Evolutionary conservation across 1,284 basidiomycete species (phyloP), one percentile per base, ranked within the genome.

Genomic region (Cryptococcus amylolentus): DNA sequence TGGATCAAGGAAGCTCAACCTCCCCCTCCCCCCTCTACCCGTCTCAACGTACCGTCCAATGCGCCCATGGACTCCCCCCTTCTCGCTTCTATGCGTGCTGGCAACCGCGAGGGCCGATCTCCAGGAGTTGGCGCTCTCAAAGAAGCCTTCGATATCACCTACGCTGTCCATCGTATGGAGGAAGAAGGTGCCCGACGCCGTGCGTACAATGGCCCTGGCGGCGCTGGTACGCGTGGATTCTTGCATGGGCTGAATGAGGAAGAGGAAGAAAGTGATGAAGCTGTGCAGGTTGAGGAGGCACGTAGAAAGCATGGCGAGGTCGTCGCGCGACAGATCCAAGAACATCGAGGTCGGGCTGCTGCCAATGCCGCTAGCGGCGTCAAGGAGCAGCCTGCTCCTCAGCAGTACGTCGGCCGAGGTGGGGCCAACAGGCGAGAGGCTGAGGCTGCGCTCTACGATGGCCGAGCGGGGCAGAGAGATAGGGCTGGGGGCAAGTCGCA

Each of bases 121-220:
- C 96, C 96, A 1, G 94, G 95, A 39, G 77, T 98, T 44, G 86
- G 89, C 0, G 86, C 87, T 0, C 85, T 99, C 77, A 98, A 97
- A 73, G 96, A 98, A 75, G 95, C 96, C 2, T 98, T 99, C 75
- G 96, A 99, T 73, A 88, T 99, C 66, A 97, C 96, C 0, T 98
- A 98, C 75, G 96, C 96, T 12, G 95, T 98, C 0, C 96, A 98
- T 77, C 86, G 96, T 20, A 97, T 97, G 91, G 95, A 98, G 73
- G 96, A 99, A 77, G 96, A 99, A 78, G 93, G 92, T 26, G 88
- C 89, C 0, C 83, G 89, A 51, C 81, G 89, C 55, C 83, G 88
- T 23, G 89, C 88, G 49, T 88, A 88, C 76, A 86, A 87, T 54
- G 86, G 85, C 16, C 82, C 82, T 13, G 88, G 88, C 10, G 88